Percentiles rank a stretch among this genome's conserved stretches.
These are phyloP conservation scores for Syzygium jambos DNA, from an alignment of 345 rosid genomes.

Conservation along the genomic window DNA sequence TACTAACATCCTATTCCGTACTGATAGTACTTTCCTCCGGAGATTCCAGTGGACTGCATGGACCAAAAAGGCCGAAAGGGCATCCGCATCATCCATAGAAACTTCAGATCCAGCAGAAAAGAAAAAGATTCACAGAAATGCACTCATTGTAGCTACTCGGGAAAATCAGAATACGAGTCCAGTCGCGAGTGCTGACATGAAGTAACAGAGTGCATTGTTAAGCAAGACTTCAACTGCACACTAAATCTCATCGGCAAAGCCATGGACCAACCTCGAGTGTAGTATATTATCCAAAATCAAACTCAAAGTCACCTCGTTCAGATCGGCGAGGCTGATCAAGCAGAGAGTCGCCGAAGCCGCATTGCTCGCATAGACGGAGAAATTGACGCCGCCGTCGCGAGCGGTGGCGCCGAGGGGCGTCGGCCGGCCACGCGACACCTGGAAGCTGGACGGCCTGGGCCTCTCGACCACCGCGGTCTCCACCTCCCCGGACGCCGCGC, in stretches of 20 bases:
- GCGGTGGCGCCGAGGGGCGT: conserved; percentile 74
- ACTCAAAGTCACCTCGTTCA: conserved; percentile 38
- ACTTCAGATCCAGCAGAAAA: not conserved
- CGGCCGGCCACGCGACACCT: conserved; percentile 49
- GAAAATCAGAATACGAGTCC: not conserved
- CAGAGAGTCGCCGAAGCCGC: conserved; percentile 74
- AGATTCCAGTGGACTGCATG: not conserved
- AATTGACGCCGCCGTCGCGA: conserved; percentile 73
- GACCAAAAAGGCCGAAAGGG: not conserved
- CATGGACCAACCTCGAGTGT: not conserved
- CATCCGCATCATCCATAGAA: not conserved
- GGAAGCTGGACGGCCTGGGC: conserved; percentile 19
- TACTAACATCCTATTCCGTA: not conserved
- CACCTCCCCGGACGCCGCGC: conserved; percentile 2
- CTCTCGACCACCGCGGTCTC: conserved; percentile 47
- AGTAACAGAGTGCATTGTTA: not conserved
- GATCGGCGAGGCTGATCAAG: conserved; percentile 51
- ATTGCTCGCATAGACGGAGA: conserved; percentile 64
- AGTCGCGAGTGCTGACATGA: not conserved
- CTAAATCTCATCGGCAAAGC: not conserved
- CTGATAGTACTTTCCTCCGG: not conserved
- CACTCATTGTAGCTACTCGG: not conserved
- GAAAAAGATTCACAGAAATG: not conserved
- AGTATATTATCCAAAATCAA: not conserved
- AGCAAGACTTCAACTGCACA: not conserved